Percentiles rank a stretch among this genome's conserved stretches.
Conservation (phyloP, 352 stramenopile species). For the Thraustochytrium striatum region DNA sequence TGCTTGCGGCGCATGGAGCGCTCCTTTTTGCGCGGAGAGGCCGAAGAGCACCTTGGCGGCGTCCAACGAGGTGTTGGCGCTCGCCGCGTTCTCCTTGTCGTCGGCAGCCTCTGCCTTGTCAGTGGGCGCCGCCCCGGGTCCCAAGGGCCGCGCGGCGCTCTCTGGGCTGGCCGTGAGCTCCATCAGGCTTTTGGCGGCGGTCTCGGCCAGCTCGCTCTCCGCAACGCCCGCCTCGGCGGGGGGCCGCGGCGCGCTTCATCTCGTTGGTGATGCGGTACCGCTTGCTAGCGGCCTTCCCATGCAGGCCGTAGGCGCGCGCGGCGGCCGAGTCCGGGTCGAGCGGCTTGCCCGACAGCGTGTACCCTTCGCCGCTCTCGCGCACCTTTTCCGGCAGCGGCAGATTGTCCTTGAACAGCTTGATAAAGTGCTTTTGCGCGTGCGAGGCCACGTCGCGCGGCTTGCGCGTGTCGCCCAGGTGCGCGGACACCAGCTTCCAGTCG, state of each 20-base stretch:
- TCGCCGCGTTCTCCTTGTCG: background rate
- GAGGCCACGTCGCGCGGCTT: conserved; percentile 48
- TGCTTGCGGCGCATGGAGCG: background rate
- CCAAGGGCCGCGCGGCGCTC: too few relatives aligned
- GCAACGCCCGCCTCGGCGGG: background rate
- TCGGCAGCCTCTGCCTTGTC: background rate
- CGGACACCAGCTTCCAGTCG: conserved; percentile 51
- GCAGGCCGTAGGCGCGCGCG: conserved; percentile 49
- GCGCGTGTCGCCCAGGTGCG: conserved; percentile 42
- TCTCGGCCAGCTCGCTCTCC: background rate
- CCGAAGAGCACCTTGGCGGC: too few relatives aligned
- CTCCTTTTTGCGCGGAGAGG: background rate
- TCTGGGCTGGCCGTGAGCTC: background rate
- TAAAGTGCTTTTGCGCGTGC: conserved; percentile 54
- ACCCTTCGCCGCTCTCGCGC: conserved; percentile 50
- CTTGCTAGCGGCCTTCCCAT: conserved; percentile 3
- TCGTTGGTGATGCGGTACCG: conserved; percentile 30
- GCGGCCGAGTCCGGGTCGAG: conserved; percentile 52
- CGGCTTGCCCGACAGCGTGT: conserved; percentile 54
- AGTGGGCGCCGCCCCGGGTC: background rate
- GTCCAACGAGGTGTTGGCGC: background rate
- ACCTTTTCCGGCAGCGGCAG: conserved; percentile 51
- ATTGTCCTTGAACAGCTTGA: conserved; percentile 53
- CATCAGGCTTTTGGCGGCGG: background rate
- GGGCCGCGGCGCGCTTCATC: conserved; percentile 2